These are phyloP conservation scores for Oropetium thomaeum DNA, from an alignment of 176 grass and related monocot species.

Conservation along the genomic window DNA sequence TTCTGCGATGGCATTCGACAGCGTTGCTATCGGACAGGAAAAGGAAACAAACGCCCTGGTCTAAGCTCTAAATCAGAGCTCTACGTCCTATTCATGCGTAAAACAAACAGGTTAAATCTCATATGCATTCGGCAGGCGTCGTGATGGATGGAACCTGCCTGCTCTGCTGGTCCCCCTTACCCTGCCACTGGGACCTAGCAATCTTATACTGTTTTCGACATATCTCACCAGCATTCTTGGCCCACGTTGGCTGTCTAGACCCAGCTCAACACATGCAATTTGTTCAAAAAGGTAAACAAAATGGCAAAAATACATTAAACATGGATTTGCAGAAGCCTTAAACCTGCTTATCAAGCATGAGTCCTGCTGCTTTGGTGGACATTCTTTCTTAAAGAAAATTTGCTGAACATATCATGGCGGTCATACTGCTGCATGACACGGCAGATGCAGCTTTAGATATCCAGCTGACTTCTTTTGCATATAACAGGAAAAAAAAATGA, in stretches of 20 bases:
- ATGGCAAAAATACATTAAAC: not conserved
- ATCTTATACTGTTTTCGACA: not conserved
- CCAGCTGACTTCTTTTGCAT: not conserved
- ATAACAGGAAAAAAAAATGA: too few species aligned
- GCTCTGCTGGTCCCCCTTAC: not conserved
- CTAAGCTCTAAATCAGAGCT: not conserved
- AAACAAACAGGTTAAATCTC: not conserved
- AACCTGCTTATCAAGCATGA: too few species aligned
- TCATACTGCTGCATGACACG: not conserved
- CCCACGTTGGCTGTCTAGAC: conserved; percentile 6
- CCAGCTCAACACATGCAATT: not conserved
- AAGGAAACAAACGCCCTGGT: not conserved
- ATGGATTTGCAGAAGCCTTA: too few species aligned
- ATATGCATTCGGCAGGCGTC: not conserved
- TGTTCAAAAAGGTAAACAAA: not conserved
- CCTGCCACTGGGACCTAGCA: not conserved
- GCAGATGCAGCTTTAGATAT: not conserved
- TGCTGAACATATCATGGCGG: not conserved
- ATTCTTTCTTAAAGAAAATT: not conserved
- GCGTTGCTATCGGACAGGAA: too few species aligned
- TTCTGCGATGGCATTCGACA: too few species aligned
- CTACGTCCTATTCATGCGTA: too few species aligned
- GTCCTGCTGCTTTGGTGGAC: not conserved
- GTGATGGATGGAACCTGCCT: not conserved
- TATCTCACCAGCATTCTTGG: conserved; percentile 17